A percentile compares a stretch with the other conserved stretches of the same genome.
Evolutionary conservation across 164 flowering plant species (phyloP).

Genomic region (Macadamia integrifolia): DNA sequence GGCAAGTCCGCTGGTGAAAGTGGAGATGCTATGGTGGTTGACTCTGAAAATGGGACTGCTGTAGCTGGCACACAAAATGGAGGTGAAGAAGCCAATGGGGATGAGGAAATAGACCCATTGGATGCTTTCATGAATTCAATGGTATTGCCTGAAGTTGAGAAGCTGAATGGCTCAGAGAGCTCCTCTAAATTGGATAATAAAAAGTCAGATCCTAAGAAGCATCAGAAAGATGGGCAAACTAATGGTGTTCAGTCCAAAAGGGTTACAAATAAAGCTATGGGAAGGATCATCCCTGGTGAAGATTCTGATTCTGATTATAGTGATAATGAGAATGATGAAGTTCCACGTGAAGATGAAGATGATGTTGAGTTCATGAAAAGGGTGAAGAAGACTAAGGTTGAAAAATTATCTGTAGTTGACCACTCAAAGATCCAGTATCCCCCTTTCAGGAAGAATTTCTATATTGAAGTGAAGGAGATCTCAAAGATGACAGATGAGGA

Average conservation of each 20-base stretch:
- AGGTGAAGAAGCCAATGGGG: slow-evolving; percentile 29
- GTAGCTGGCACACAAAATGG: slow-evolving; percentile 21
- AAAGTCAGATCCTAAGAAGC: slow-evolving; percentile 24
- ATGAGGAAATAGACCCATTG: slow-evolving; percentile 89
- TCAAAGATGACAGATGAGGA: slow-evolving; percentile 75
- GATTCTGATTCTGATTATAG: slow-evolving; percentile 80
- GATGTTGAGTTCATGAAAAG: slow-evolving; percentile 96
- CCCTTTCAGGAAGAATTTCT: slow-evolving; percentile 79
- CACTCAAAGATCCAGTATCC: slow-evolving; percentile 85
- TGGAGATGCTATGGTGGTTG: slow-evolving; percentile 43
- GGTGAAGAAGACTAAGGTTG: slow-evolving; percentile 92
- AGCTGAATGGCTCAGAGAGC: slow-evolving; percentile 32
- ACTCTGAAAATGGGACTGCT: slow-evolving; percentile 30
- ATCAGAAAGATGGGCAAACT: slow-evolving; percentile 21
- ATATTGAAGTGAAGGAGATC: slow-evolving; percentile 89
- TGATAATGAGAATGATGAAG: slow-evolving; percentile 53
- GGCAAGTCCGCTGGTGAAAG: slow-evolving; percentile 23
- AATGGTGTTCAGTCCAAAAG: slow-evolving; percentile 37
- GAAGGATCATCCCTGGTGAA: slow-evolving; percentile 86
- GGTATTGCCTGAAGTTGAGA: slow-evolving; percentile 93
- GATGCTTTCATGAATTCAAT: slow-evolving; percentile 96
- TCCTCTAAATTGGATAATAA: slow-evolving; percentile 22
- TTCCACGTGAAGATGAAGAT: slow-evolving; percentile 69
- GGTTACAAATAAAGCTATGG: slow-evolving; percentile 43
- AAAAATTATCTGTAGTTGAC: slow-evolving; percentile 84